Base-by-base conservation (phyloP, 768 basidiomycete species). In the Ephemerocybe angulata region DNA sequence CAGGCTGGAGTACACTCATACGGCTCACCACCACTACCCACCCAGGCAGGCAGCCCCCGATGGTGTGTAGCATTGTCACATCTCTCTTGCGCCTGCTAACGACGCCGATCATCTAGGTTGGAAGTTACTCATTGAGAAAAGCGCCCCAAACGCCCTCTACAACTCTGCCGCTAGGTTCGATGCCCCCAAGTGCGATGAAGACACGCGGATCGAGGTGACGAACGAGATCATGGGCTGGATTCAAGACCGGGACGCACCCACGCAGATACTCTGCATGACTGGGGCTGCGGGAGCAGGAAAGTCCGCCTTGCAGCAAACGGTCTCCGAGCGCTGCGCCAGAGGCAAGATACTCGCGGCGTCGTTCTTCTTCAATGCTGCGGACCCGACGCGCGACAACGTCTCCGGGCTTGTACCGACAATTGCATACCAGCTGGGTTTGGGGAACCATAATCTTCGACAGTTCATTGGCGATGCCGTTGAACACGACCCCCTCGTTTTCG, bases 401-500 rank as follows among this genome's bases (percentile, higher is more conserved):
- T 31, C 17, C 15, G 3, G 27, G 13, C 11, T 59, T 8, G 31
- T 62, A 8, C 27, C 52, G 22, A 58, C 58, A 10, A 52, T 62
- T 44, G 47, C 54, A 25, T 58, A 50, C 42, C 58, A 58, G 28
- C 47, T 58, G 17, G 41, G 47, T 4, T 22, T 33, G 7, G 28
- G 19, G 3, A 11, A 50, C 15, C n/a, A 5, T n/a, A 7, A 19
- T 2, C 17, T 40, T 24, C 50, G 24, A 4, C 15, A 27, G 10
- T 13, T 25, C 19, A 52, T 50, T 19, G 10, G 19, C 1, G 48
- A 1, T 12, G 48, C 29, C 8, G 48, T 50, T 10, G n/a, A 2
- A 2, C 17, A 40, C 7, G 24, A 52, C 37, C 37, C 21, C 1
- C 37, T 33, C 15, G 21, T 50, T 8, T 50, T 33, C 24, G 30